Percentiles rank a stretch among this genome's conserved stretches.
Evolutionary conservation across 2,329 filamentous ascomycete genomes (phyloP).

Genomic region (Xylariaceae sp.): DNA sequence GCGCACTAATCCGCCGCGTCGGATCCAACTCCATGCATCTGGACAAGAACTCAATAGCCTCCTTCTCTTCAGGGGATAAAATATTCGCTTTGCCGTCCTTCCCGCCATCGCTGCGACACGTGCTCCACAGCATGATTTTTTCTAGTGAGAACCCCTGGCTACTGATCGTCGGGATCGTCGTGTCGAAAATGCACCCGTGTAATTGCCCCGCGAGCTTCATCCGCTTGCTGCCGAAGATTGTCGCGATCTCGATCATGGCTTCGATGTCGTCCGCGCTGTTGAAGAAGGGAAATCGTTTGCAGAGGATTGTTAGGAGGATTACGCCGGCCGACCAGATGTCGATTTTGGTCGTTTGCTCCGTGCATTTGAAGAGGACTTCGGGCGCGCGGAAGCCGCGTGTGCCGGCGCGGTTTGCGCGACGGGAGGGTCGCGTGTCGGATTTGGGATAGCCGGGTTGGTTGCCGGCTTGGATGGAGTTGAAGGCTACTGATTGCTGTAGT

Average conservation of each 20-base stretch:
- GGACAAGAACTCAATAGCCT: slow-evolving; percentile 67
- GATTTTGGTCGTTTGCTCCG: slow-evolving; percentile 86
- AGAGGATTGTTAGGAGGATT: slow-evolving; percentile 92
- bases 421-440: slow-evolving; percentile 78
- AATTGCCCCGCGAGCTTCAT: slow-evolving; percentile 80
- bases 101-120: slow-evolving; percentile 62
- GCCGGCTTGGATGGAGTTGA: slow-evolving; percentile 46
- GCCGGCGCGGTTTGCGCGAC: slow-evolving; percentile 88
- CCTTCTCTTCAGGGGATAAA: slow-evolving; percentile 61
- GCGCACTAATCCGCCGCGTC: slow-evolving; percentile 64
- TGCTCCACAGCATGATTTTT: slow-evolving; percentile 94
- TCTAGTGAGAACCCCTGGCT: slow-evolving; percentile 80
- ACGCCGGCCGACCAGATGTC: slow-evolving; percentile 97
- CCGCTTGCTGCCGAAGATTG: slow-evolving; percentile 78
- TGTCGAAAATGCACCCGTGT: slow-evolving; percentile 89
- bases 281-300: slow-evolving; percentile 93
- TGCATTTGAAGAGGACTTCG: slow-evolving; percentile 96
- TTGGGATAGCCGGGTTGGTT: slow-evolving; percentile 72
- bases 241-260: slow-evolving; percentile 94
- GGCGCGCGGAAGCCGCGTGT: slow-evolving; percentile 94
- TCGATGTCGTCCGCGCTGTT: slow-evolving; percentile 98
- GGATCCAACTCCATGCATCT: slow-evolving; percentile 74
- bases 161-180: slow-evolving; percentile 84
- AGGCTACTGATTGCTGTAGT: slow-evolving; percentile 49
- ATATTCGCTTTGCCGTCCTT: slow-evolving; percentile 45